Evolutionary conservation across 2,329 filamentous ascomycete species (phyloP), one percentile per base, ranked within the genome.

Genomic region (Domatiomyces catenatus): DNA sequence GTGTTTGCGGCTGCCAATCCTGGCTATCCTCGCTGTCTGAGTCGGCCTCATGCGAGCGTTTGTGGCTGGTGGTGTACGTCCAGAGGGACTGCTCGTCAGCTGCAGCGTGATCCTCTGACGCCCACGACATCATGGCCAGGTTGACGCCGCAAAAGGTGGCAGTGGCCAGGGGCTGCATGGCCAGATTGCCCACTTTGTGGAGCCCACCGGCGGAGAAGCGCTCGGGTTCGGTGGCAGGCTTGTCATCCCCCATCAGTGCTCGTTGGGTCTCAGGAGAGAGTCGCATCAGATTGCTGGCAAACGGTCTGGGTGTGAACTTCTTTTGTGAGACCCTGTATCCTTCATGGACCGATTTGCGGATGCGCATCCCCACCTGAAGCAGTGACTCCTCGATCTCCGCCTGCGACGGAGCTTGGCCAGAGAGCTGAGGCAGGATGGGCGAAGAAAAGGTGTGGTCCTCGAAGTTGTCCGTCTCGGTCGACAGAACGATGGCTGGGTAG

Each of bases 351-450:
- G 85, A 85, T 70, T 96, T 96, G 63, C 90, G 84, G 48, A 96
- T 77, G 20, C 90, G 83, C 88, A 95, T 95, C 61, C 90, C 90
- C 56, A 96, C 90, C 60, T 77, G 86, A 43, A 95, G 74, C n/a
- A 96, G 80, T 55, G 84, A 84, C 36, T 88, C 76, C 67, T 94
- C 86, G 79, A 93, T 57, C 44, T 58, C 56, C 59, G 26, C 67
- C 69, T 46, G 63, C 53, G 24, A 66, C 59, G 46, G 68, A 61
- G 58, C 69, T 69, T 57, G 55, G 58, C 69, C 57, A 47, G 56
- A 59, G n/a, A 58, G 50, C 50, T 68, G 56, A 62, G 64, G 55
- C 66, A 63, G 6, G 66, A 69, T 10, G 63, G 57, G 58, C n/a
- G 55, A 56, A 47, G 54, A 51, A 26, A 58, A 58, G 36, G 54